Evolutionary conservation across 2,329 filamentous ascomycete species (phyloP), one percentile per base, ranked within the genome.

Genomic region (Sarocladium oryzae): DNA sequence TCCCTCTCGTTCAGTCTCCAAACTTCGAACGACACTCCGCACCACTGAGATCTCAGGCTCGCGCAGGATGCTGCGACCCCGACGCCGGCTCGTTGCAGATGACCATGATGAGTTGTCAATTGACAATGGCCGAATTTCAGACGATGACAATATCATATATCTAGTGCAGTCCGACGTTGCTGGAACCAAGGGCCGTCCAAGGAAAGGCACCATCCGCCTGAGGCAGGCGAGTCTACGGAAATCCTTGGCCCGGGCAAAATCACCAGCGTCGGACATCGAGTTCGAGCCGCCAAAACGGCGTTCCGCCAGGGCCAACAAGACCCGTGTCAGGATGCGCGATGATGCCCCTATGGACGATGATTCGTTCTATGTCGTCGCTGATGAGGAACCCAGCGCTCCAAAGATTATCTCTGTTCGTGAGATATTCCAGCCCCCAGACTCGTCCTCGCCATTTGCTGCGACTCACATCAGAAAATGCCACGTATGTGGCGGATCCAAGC

Each of bases 391-490:
- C 8, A 21, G 16, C 28, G 15, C 72, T 10, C 73, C 79, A 1
- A 82, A 84, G 65, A 69, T 81, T 37, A 69, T 79, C 11, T 82
- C 83, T 13, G 78, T 90, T 21, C 85, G 82, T 56, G 93, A 97
- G 63, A 66, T 79, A 5, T 97, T 95, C 63, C 75, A 82, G 52
- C 73, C 75, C 1, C 61, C 89, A 1, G 69, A 82, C 1, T 67
- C 73, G 3, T 76, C 82, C 13, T 79, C 85, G 35, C 69, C 76
- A 2, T 99, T 99, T 65, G 77, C 78, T 51, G 70, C 75, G 20
- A 77, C 80, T 10, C 93, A 99, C 66, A 80, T 77, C 43, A 72
- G 79, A 36, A 72, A 71, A 7, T 99, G 93, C 65, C 84, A 88
- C 57, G 77, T 82, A 2, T 99, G 93, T 62, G 54, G 58, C 16